A percentile compares a stretch with the other conserved stretches of the same genome.
phyloP scores from a whole-genome alignment of 2,329 filamentous ascomycete species.

The Monilinia fructigena region DNA sequence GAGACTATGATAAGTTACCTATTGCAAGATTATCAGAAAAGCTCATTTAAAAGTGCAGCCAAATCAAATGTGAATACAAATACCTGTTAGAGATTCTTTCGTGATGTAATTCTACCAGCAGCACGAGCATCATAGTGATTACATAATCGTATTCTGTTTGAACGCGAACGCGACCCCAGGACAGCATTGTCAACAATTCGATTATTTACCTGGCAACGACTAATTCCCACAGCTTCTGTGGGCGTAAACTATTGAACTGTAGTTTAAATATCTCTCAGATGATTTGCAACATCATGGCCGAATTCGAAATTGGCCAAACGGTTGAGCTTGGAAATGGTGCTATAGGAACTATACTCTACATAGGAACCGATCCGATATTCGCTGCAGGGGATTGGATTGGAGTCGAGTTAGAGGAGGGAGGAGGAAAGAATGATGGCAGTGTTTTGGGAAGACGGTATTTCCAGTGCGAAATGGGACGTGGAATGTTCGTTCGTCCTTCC shows the following conservation, averaged over 20 bases:
- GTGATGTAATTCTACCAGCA: neutral
- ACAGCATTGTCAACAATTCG: neutral
- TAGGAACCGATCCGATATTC: conserved; percentile 72
- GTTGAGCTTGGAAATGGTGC: conserved; percentile 77
- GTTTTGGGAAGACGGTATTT: conserved; percentile 89
- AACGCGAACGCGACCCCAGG: conserved; percentile 4
- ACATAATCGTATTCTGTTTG: neutral
- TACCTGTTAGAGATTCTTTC: neutral
- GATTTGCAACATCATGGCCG: conserved; percentile 49
- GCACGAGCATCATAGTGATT: conserved; percentile 11
- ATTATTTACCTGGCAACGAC: conserved; percentile 13
- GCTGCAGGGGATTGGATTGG: conserved; percentile 84
- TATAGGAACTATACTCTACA: conserved; percentile 74
- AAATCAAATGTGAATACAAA: neutral
- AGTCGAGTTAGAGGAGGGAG: conserved; percentile 77
- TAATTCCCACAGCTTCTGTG: neutral
- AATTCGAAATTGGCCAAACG: conserved; percentile 48
- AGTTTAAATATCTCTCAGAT: conserved; percentile 23
- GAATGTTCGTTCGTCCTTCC: conserved; percentile 81
- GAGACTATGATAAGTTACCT: too few relatives aligned
- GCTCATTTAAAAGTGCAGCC: neutral
- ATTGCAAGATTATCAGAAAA: neutral
- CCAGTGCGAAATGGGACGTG: conserved; percentile 70
- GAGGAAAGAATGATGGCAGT: conserved; percentile 91
- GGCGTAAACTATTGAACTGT: neutral